Conservation (phyloP, 257 asterid species). For the Perilla frutescens region DNA sequence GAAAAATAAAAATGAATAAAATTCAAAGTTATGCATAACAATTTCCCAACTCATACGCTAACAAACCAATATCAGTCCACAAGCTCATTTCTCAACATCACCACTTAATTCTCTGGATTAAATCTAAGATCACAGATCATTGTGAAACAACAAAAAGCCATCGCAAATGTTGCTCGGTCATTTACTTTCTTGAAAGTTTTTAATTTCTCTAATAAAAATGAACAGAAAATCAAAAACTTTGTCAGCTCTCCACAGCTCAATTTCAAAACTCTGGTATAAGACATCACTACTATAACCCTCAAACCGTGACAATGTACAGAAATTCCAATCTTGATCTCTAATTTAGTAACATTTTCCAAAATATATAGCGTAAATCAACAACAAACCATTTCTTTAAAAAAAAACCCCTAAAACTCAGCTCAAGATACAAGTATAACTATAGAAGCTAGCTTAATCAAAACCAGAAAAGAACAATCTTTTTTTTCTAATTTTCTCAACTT, state of each 20-base stretch:
- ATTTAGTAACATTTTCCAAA: slow-evolving; percentile 6
- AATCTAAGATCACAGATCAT: slow-evolving; percentile 22
- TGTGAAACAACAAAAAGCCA: neutral
- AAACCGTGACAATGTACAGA: slow-evolving; percentile 1
- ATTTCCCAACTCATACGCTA: neutral
- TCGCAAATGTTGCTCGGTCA: slow-evolving; percentile 16
- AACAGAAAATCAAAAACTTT: neutral
- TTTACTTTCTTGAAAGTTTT: neutral
- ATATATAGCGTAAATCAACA: neutral
- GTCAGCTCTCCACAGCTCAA: slow-evolving; percentile 14
- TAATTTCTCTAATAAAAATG: neutral
- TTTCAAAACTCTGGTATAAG: slow-evolving; percentile 4
- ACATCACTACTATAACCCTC: slow-evolving; percentile 16
- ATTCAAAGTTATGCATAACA: neutral
- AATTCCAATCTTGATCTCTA: slow-evolving; percentile 36
- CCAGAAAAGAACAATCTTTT: neutral
- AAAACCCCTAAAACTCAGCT: slow-evolving; percentile 28
- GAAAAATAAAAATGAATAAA: neutral
- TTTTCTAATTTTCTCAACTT: slow-evolving; percentile 6
- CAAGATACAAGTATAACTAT: slow-evolving; percentile 24
- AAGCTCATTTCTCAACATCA: slow-evolving; percentile 20
- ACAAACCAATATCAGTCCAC: neutral
- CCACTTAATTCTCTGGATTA: slow-evolving; percentile 5
- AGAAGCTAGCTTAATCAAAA: slow-evolving; percentile 2
- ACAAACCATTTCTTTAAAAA: slow-evolving; percentile 18